These are phyloP conservation scores for Blechomonas ayalai DNA, from an alignment of 208 protist species.

Conservation along the genomic window DNA sequence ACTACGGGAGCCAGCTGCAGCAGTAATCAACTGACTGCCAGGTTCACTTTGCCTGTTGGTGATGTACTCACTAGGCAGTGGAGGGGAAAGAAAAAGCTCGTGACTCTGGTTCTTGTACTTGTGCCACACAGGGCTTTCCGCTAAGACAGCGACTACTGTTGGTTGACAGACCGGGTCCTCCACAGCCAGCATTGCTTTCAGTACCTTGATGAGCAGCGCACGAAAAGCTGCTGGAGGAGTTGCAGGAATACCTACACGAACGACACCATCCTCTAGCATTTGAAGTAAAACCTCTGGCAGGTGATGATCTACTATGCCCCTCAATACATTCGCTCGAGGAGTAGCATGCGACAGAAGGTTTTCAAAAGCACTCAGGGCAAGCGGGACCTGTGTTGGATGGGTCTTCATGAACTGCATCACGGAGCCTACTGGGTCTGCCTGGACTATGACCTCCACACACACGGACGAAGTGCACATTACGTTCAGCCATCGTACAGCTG, in stretches of 20 bases:
- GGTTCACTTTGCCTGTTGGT: conserved; percentile 15
- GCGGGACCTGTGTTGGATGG: conserved; percentile 14
- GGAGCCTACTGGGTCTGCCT: conserved; percentile 27
- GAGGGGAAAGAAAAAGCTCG: conserved; percentile 81
- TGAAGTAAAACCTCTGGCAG: conserved; percentile 49
- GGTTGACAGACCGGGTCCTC: conserved; percentile 32
- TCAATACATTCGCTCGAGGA: conserved; percentile 11
- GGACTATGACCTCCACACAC: conserved; percentile 51
- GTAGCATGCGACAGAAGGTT: conserved; percentile 41
- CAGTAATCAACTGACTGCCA: conserved; percentile 6
- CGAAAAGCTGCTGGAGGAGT: conserved; percentile 53
- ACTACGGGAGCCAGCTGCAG: background rate
- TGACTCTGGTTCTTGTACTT: conserved; percentile 90
- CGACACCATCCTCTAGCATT: conserved; percentile 50
- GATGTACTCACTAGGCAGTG: conserved; percentile 47
- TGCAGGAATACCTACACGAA: conserved; percentile 13
- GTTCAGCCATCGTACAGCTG: conserved; percentile 44
- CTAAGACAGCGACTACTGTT: conserved; percentile 37
- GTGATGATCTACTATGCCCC: conserved; percentile 10
- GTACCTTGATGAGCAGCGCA: conserved; percentile 73
- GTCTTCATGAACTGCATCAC: conserved; percentile 28
- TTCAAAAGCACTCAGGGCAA: conserved; percentile 49
- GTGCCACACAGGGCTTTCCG: conserved; percentile 52
- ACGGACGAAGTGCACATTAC: conserved; percentile 41
- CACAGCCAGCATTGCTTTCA: conserved; percentile 66